phyloP scores from a whole-genome alignment of 2,329 filamentous ascomycete species.

The Bipolaris sorokiniana region DNA sequence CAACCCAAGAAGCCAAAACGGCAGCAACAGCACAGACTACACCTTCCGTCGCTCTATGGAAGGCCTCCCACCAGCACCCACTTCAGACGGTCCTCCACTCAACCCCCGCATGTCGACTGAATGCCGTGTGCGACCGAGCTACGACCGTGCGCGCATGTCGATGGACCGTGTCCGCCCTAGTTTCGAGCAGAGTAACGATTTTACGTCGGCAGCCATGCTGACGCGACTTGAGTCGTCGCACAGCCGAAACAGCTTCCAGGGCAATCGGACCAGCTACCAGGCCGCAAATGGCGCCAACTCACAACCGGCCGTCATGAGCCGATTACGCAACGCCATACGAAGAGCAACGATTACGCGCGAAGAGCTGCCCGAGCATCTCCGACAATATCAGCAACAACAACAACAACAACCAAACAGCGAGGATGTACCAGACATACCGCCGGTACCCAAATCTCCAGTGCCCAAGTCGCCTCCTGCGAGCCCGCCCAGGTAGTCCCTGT shows the following conservation, averaged over 20 bases:
- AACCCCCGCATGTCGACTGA: slow-evolving; percentile 41
- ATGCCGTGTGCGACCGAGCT: slow-evolving; percentile 72
- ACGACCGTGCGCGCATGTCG: slow-evolving; percentile 82
- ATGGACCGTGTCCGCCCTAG: slow-evolving; percentile 85
- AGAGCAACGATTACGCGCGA: slow-evolving; percentile 44
- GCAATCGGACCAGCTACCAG: slow-evolving; percentile 20
- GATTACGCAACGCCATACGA: slow-evolving; percentile 41
- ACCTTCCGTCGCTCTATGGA: slow-evolving; percentile 59
- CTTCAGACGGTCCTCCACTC: slow-evolving; percentile 38
- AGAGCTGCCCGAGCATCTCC: slow-evolving; percentile 35
- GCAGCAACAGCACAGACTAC: slow-evolving; percentile 92
- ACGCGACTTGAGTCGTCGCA: slow-evolving; percentile 77
- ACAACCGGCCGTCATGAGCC: slow-evolving; percentile 30
- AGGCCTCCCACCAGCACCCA: slow-evolving; percentile 34
- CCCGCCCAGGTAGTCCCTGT: slow-evolving; percentile 13
- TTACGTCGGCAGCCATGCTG: slow-evolving; percentile 86
- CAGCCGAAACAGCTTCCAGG: slow-evolving; percentile 39
- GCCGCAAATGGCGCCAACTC: slow-evolving; percentile 10
- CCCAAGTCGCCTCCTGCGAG: slow-evolving; percentile 30
- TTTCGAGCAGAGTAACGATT: slow-evolving; percentile 87
- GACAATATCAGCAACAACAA: slow-evolving; percentile 13
- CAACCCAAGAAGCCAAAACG: slow-evolving; percentile 83
- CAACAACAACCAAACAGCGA: background rate
- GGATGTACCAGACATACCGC: slow-evolving; percentile 29
- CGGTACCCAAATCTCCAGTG: slow-evolving; percentile 17